Base-by-base conservation (phyloP, 306 rosid genomes). In the Carpinus fangiana region DNA sequence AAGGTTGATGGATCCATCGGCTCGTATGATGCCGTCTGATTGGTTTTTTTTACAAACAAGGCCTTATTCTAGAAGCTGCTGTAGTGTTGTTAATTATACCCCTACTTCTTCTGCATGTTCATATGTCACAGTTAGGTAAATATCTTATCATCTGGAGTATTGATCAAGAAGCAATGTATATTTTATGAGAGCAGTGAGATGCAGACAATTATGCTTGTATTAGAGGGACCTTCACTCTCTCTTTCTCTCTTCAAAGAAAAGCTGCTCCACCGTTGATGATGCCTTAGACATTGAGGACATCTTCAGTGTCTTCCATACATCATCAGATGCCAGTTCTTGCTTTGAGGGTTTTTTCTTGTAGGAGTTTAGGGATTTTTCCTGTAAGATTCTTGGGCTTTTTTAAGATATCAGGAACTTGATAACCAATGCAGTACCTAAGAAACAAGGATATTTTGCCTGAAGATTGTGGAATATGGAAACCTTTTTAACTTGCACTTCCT, bases 141-240 rank as follows among this genome's bases (percentile, higher is more conserved):
- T 77, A 73, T 38, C 73, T 76, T 56, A 23, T 75, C 46, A 26
- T 73, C 68, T 34, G 34, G 56, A 57, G 75, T 74, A 66, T 73
- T 80, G 65, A 73, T 82, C 75, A 82, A 75, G 78, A 77, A 82
- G 74, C 87, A 76, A 57, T 88, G 90, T 89, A 88, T 75, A 89
- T 76, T 76, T 78, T 74, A 80, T 76, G 81, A 50, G 76, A 78
- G 48, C 53, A 4, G 57, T 70, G 77, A 79, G 83, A 78, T 76
- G 77, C 79, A 73, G 61, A 47, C 74, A 72, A 62, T 51, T 75
- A 71, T 76, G 71, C 76, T 56, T 65, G 7, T 55, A 64, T 53
- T 71, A 62, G 53, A 54, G 26, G 48, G 70, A 34, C 70, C 70
- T 38, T 64, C 20, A 28, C 46, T 28, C 20, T 7, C 11, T 54